Evolutionary conservation across 345 rosid species (phyloP).

Genomic region (Linum usitatissimum): DNA sequence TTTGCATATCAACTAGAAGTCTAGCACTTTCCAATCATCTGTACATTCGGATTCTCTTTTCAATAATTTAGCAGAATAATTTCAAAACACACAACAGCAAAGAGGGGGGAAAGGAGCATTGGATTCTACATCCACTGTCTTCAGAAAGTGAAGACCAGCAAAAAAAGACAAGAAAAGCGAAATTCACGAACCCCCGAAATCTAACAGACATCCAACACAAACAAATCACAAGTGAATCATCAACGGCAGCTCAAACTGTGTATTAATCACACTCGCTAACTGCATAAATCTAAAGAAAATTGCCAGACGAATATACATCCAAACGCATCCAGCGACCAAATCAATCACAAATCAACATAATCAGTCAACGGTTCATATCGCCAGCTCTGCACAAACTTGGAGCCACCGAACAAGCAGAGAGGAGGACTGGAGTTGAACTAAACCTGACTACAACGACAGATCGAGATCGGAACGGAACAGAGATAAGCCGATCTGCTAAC

Average conservation of each 20-base stretch:
- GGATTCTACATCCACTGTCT: not conserved
- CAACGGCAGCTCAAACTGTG: not conserved
- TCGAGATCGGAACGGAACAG: not conserved
- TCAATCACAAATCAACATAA: not conserved
- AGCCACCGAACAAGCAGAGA: not conserved
- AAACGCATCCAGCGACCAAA: not conserved
- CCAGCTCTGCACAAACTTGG: not conserved
- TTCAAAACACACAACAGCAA: not conserved
- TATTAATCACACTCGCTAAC: not conserved
- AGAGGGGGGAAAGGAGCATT: not conserved
- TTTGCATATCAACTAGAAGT: not conserved
- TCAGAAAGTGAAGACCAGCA: not conserved
- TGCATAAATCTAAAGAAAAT: not conserved
- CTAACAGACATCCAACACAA: not conserved
- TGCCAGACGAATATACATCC: not conserved
- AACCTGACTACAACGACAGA: not conserved
- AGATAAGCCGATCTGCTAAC: not conserved
- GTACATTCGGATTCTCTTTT: not conserved
- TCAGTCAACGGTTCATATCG: not conserved
- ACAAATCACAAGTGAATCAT: not conserved
- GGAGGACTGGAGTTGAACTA: not conserved
- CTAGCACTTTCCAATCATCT: not conserved
- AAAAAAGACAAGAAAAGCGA: not conserved
- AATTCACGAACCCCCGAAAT: not conserved
- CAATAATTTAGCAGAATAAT: not conserved